Conservation (phyloP, 2,329 filamentous ascomycete genomes). For the Thelonectria blattea region DNA sequence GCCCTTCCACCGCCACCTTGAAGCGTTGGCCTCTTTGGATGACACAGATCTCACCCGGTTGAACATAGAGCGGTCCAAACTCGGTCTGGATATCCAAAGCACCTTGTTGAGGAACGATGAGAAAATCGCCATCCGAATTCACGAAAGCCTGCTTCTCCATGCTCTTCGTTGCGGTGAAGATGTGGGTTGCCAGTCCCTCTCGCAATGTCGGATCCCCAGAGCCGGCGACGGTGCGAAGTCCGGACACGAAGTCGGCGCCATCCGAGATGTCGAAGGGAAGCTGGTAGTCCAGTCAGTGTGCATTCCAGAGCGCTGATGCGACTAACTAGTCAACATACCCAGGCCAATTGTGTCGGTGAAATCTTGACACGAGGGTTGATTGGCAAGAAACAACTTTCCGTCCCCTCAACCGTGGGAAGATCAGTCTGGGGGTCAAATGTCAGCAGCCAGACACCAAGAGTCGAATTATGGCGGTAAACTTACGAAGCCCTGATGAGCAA, state of each 20-base stretch:
- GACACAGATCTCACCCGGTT: conserved; percentile 69
- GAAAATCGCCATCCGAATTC: conserved; percentile 68
- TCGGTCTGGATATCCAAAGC: conserved; percentile 71
- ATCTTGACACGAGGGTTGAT: conserved; percentile 32
- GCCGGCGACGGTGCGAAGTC: conserved; percentile 56
- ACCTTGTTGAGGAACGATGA: conserved; percentile 71
- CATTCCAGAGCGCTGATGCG: accelerated
- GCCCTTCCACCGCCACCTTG: conserved; percentile 52
- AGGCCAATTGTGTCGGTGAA: conserved; percentile 35
- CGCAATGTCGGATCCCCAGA: conserved; percentile 56
- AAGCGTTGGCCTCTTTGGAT: conserved; percentile 66
- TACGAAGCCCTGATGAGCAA: conserved; percentile 41
- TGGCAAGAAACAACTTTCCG: conserved; percentile 35
- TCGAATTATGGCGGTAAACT: neutral
- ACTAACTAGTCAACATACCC: conserved; percentile 22
- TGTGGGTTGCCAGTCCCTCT: conserved; percentile 56
- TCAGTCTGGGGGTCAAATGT: conserved; percentile 23
- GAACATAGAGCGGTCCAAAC: conserved; percentile 66
- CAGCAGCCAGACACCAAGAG: neutral
- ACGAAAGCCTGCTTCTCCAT: conserved; percentile 56
- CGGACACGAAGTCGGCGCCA: conserved; percentile 37
- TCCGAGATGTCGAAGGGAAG: conserved; percentile 50
- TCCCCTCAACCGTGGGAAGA: conserved; percentile 33
- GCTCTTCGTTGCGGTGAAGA: conserved; percentile 53
- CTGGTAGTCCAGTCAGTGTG: neutral